Base-by-base conservation (phyloP, 2,329 filamentous ascomycete genomes). In the Grosmannia clavigera region DNA sequence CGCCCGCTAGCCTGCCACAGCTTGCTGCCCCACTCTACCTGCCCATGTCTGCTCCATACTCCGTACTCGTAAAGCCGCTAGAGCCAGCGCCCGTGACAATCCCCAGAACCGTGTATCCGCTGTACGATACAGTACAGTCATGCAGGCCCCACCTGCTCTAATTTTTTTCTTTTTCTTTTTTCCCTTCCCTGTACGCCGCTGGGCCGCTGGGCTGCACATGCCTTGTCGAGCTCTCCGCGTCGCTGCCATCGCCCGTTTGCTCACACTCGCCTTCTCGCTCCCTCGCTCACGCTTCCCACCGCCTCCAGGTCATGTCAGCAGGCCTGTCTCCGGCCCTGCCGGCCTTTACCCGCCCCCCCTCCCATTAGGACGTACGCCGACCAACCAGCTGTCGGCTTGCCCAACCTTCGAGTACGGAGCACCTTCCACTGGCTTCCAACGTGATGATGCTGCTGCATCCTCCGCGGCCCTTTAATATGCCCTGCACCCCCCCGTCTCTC, bases 261-360 rank as follows among this genome's bases (percentile, higher is more conserved):
- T 35, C 33, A 35, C 38, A 22, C 43, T 57, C 55, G 55, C 43
- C 40, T 50, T 35, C 43, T 52, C 48, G 50, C 50, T 33, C 35
- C 31, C 25, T 40, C 50, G 35, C 27, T 27, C 33, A 40, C 14
- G 35, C n/a, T 40, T 31, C 16, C 55, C 55, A 48, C 54, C 38
- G 35, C 35, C 38, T 46, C 35, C 12, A 43, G n/a, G 25, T 14
- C 38, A 6, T 40, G 48, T 52, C 57, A 52, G 31, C 57, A 50
- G 31, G 57, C 19, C 56, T 35, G 31, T 58, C 57, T 58, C 57
- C 57, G 57, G 57, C 46, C 33, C 29, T 58, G 48, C 57, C 57
- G 57, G 48, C 46, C n/a, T 40, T 55, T 46, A n/a, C 43, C 43
- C 43, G 19, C 43, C 43, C 43, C 54, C 43, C n/a, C 22, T 31